phyloP scores from a whole-genome alignment of 495 filamentous ascomycete species.

The Tuber magnatum region DNA sequence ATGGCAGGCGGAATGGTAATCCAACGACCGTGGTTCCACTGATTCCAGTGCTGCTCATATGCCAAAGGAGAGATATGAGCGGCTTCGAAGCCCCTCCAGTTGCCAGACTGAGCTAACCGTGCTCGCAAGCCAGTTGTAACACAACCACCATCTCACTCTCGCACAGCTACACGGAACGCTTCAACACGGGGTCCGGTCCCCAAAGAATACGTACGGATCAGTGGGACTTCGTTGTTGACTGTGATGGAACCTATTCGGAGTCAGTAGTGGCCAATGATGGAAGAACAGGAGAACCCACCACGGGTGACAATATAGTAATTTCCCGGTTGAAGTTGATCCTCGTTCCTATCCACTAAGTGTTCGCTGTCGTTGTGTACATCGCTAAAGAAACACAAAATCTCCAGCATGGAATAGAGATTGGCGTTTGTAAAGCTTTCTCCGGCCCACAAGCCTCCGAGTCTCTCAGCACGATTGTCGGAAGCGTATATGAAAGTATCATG shows the following conservation, averaged over 20 bases:
- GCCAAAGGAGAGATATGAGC: no score
- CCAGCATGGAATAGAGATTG: conserved; percentile 42
- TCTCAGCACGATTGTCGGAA: conserved; percentile 34
- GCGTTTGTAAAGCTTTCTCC: conserved; percentile 42
- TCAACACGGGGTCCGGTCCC: conserved; percentile 31
- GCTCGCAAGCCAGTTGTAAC: neutral
- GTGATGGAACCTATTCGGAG: conserved; percentile 30
- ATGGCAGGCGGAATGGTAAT: conserved; percentile 38
- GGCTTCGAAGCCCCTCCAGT: conserved; percentile 9
- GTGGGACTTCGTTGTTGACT: conserved; percentile 38
- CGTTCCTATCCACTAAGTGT: conserved; percentile 17
- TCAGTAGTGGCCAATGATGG: conserved; percentile 2
- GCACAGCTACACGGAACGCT: conserved; percentile 38
- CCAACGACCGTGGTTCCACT: conserved; percentile 38
- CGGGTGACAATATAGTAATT: conserved; percentile 40
- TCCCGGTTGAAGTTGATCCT: conserved; percentile 38
- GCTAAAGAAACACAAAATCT: conserved; percentile 32
- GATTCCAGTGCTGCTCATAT: conserved; percentile 10
- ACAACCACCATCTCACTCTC: conserved; percentile 29
- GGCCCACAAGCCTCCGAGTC: conserved; percentile 40
- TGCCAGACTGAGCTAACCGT: neutral
- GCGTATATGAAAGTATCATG: conserved; percentile 42
- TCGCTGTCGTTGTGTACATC: conserved; percentile 8
- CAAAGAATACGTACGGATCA: conserved; percentile 37
- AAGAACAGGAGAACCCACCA: neutral